Evolutionary conservation across 1,284 basidiomycete species (phyloP).

Genomic region (Fomitopsis pinicola): DNA sequence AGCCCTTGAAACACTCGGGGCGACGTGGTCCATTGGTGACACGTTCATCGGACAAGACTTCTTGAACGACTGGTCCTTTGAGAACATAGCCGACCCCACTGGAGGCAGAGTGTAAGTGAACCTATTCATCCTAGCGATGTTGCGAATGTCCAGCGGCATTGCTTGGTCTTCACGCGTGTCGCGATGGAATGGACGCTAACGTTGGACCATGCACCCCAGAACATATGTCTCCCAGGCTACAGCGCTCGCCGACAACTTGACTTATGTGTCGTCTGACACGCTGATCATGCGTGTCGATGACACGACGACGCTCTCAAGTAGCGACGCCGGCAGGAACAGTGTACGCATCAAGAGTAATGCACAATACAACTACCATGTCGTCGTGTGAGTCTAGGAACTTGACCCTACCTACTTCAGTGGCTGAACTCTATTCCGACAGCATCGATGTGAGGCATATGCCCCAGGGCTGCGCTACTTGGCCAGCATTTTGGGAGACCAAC

Average conservation of each 20-base stretch:
- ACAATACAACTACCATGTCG: slow-evolving; percentile 49
- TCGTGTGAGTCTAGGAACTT: slow-evolving; percentile 39
- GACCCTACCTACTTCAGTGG: neutral
- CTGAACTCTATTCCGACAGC: slow-evolving; percentile 7
- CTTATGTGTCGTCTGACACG: slow-evolving; percentile 27
- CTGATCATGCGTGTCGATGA: slow-evolving; percentile 47
- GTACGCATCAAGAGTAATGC: slow-evolving; percentile 52
- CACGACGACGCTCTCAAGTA: slow-evolving; percentile 38
- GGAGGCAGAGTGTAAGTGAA: slow-evolving; percentile 55
- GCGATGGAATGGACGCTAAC: neutral
- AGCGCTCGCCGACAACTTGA: slow-evolving; percentile 28
- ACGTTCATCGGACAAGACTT: slow-evolving; percentile 47
- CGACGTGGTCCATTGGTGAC: slow-evolving; percentile 40
- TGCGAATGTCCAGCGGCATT: neutral
- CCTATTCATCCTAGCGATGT: too few relatives aligned
- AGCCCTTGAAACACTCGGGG: slow-evolving; percentile 19
- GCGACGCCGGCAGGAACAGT: slow-evolving; percentile 54
- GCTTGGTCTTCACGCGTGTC: neutral
- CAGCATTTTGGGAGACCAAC: slow-evolving; percentile 46
- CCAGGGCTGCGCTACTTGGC: slow-evolving; percentile 65
- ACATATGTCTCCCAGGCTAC: slow-evolving; percentile 33
- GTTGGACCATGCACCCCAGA: slow-evolving; percentile 13
- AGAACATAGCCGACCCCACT: slow-evolving; percentile 56
- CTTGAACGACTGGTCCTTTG: slow-evolving; percentile 43
- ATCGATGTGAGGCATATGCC: slow-evolving; percentile 56